Conservation (phyloP, 106 monocot species). For the Dendrobium chrysotoxum region DNA sequence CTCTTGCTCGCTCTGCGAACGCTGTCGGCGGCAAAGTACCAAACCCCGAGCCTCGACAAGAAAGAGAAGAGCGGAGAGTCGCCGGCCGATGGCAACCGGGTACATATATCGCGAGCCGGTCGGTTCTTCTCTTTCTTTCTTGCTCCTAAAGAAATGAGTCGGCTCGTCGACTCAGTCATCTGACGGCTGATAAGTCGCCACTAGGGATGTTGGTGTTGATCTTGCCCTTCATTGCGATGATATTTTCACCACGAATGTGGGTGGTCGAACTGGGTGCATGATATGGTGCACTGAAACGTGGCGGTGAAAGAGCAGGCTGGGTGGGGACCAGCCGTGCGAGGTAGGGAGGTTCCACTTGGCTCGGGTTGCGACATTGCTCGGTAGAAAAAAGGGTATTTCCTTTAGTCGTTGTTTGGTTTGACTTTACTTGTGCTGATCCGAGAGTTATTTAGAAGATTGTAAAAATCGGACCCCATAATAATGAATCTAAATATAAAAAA, state of each 20-base stretch:
- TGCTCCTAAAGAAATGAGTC: neutral
- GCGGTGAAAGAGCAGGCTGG: neutral
- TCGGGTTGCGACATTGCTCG: too few relatives aligned
- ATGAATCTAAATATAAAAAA: too few relatives aligned
- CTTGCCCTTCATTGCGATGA: neutral
- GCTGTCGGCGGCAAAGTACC: neutral
- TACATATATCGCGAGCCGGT: neutral
- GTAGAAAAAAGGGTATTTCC: too few relatives aligned
- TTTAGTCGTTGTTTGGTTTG: too few relatives aligned
- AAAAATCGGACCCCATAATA: too few relatives aligned
- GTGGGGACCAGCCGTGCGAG: too few relatives aligned
- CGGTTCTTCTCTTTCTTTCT: neutral
- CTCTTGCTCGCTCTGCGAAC: neutral
- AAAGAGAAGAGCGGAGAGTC: neutral
- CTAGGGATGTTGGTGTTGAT: neutral
- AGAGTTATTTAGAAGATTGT: too few relatives aligned
- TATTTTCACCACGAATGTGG: neutral
- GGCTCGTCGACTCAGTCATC: neutral
- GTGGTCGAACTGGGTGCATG: neutral
- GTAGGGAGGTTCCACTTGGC: too few relatives aligned
- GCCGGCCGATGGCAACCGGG: neutral
- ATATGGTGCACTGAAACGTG: neutral
- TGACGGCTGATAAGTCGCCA: neutral
- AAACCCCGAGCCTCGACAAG: neutral
- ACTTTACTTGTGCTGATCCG: too few relatives aligned